Conservation (phyloP, 1,284 basidiomycete species). For the Leccinum subfulvum region DNA sequence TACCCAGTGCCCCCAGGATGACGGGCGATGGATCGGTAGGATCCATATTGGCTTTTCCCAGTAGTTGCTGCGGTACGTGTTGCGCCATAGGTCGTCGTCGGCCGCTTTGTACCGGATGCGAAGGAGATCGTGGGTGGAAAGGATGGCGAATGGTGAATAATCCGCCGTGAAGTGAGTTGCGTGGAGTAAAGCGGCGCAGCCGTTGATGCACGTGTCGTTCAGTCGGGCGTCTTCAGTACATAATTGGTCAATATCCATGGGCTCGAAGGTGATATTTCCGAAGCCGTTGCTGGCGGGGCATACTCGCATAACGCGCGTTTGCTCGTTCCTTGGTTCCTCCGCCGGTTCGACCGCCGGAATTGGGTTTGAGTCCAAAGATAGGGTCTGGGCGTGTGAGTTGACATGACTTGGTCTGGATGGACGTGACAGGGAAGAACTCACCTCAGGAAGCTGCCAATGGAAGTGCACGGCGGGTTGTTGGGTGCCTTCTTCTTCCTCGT, state of each 20-base stretch:
- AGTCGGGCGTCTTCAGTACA: background rate
- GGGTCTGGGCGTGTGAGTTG: no score
- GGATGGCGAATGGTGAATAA: background rate
- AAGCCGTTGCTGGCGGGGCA: background rate
- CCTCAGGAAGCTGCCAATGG: background rate
- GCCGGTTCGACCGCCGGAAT: background rate
- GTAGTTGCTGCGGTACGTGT: conserved; percentile 2
- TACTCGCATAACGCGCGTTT: background rate
- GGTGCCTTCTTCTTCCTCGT: background rate
- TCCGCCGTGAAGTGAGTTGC: background rate
- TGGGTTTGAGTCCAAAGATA: background rate
- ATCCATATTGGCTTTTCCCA: conserved; percentile 18
- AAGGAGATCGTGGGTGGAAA: conserved; percentile 15
- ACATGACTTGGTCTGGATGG: no score
- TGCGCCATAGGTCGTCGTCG: conserved; percentile 12
- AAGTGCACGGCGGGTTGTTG: background rate
- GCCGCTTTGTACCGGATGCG: conserved; percentile 2
- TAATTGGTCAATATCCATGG: background rate
- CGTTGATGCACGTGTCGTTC: conserved; percentile 17
- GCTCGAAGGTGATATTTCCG: background rate
- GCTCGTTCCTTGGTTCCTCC: background rate
- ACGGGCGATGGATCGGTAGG: conserved; percentile 12
- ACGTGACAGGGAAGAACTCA: background rate
- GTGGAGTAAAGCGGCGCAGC: conserved; percentile 10
- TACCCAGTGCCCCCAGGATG: conserved; percentile 15